Evolutionary conservation across 257 asterid genomes (phyloP), one percentile per base, ranked within the genome.

Genomic region (Echites panduratus): DNA sequence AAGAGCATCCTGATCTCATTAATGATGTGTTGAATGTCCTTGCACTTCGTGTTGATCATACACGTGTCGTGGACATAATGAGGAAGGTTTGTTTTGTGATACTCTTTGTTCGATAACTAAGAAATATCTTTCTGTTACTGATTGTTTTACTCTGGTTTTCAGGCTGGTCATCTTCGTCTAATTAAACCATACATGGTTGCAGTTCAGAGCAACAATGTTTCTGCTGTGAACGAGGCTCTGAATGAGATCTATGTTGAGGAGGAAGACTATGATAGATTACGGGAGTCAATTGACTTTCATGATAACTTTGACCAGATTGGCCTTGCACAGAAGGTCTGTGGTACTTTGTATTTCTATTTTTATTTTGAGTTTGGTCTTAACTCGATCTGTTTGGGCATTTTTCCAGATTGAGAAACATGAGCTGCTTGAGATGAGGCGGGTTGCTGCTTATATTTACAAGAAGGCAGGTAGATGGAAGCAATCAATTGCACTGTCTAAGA

Each of bases 371-470:
- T 67, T 78, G n/a, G 53, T 57, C 52, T 50, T 9, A 20, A 57
- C 4, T 56, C 59, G 71, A 26, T 22, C 8, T 47, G 43, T 40
- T 32, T 44, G 76, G 68, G 48, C 64, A 70, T 80, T 74, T 67
- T 73, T 52, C 50, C 94, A 95, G 99, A 89, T 90, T 63, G 99
- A 95, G 96, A 95, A 95, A 78, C 99, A 95, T 35, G 99, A 95
- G 86, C 96, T 95, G 71, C 97, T 95, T 74, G 99, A 95, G 87
- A 95, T 95, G 99, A 89, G 99, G 80, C 98, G 99, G 75, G 99
- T 92, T 78, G 97, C 99, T 71, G 97, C 99, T 53, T 95, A 90
- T 80, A 95, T 95, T 70, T 95, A 95, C 87, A 95, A 95, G 88
- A 95, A 90, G 87, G 99, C 98, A 29, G 98, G 99, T 59, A 87